Evolutionary conservation across 1,284 basidiomycete species (phyloP).

Genomic region (Polyporus tsugae): DNA sequence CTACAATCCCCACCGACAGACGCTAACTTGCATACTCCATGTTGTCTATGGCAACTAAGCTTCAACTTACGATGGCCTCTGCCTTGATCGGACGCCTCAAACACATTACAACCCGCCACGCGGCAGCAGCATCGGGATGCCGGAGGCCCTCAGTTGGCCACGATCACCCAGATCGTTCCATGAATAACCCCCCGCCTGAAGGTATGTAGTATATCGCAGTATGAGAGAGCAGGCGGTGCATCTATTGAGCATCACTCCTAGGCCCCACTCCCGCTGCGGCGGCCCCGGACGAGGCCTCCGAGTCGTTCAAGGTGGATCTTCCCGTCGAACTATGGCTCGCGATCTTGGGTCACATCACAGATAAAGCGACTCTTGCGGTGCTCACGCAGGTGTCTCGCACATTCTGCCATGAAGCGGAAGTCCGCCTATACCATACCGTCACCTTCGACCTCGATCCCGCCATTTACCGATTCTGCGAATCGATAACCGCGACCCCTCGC

Average conservation of each 20-base stretch:
- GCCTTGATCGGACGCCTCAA: not conserved
- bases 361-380: not conserved
- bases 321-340: conserved; percentile 18
- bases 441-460: conserved; percentile 2
- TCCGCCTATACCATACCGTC: conserved; percentile 12
- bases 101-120: not conserved
- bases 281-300: not conserved
- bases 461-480: not conserved
- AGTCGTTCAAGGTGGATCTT: not conserved
- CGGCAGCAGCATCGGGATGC: not conserved
- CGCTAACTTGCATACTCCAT: not conserved
- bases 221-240: not conserved
- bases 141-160: not conserved
- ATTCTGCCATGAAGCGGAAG: not conserved
- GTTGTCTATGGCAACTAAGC: not conserved
- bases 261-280: not conserved
- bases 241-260: not conserved
- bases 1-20: not conserved
- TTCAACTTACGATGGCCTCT: not conserved
- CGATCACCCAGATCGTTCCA: not conserved
- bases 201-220: not conserved
- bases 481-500: not conserved
- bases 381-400: conserved; percentile 2
- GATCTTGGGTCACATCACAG: not conserved
- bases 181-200: not conserved